Evolutionary conservation across 2,329 filamentous ascomycete species (phyloP).

Genomic region (Xylariaceae sp.): DNA sequence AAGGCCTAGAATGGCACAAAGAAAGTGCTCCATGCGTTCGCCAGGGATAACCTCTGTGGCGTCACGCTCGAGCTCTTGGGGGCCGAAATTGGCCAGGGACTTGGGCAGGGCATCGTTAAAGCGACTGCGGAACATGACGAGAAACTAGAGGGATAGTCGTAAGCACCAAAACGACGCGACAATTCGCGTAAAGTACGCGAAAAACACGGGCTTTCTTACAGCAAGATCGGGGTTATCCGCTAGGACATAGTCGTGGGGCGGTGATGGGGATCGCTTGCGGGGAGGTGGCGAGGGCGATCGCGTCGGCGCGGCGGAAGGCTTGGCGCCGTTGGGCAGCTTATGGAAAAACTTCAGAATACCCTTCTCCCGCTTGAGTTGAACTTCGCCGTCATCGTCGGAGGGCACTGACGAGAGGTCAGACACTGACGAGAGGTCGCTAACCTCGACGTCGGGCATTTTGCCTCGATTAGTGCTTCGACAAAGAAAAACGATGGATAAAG

Average conservation of each 20-base stretch:
- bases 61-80: conserved; percentile 89
- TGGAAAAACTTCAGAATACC: conserved; percentile 66
- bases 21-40: conserved; percentile 77
- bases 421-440: conserved; percentile 56
- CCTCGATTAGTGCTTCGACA: conserved; percentile 4
- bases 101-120: conserved; percentile 87
- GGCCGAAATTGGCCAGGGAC: conserved; percentile 82
- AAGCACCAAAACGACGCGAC: conserved; percentile 42
- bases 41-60: conserved; percentile 73
- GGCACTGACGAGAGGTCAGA: conserved; percentile 41
- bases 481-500: neutral
- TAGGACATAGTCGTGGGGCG: conserved; percentile 82
- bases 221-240: conserved; percentile 90
- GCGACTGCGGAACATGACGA: conserved; percentile 95
- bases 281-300: conserved; percentile 60
- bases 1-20: conserved; percentile 83
- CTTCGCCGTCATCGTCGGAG: conserved; percentile 50
- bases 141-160: conserved; percentile 59
- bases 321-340: conserved; percentile 46
- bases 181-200: conserved; percentile 48
- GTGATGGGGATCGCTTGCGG: conserved; percentile 78
- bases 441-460: conserved; percentile 57
- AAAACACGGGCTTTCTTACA: conserved; percentile 55
- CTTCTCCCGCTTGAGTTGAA: conserved; percentile 46
- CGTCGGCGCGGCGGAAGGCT: conserved; percentile 35